These are phyloP conservation scores for Talaromyces nanjingensis DNA, from an alignment of 495 filamentous ascomycete genomes.

Conservation along the genomic window DNA sequence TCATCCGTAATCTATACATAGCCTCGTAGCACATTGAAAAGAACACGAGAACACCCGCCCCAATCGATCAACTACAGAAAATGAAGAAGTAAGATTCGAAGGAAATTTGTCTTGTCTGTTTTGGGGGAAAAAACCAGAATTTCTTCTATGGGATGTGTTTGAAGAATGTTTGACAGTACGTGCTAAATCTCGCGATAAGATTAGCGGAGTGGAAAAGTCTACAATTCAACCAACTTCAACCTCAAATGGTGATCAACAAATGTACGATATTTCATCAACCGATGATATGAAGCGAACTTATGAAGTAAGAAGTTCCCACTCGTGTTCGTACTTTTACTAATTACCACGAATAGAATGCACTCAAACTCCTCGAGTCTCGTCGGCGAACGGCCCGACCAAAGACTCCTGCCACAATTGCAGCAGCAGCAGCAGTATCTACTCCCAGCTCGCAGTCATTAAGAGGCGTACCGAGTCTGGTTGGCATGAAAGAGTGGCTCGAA, in stretches of 20 bases:
- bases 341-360: neutral
- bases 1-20: too few relatives aligned
- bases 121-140: too few relatives aligned
- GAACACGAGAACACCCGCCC: neutral
- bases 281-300: neutral
- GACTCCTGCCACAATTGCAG: neutral
- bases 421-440: neutral
- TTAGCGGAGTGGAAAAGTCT: too few relatives aligned
- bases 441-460: slow-evolving; percentile 1
- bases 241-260: neutral
- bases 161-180: too few relatives aligned
- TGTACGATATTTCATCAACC: neutral
- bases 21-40: neutral
- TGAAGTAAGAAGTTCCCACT: neutral
- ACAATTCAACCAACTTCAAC: neutral
- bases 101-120: neutral
- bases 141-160: too few relatives aligned
- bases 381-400: neutral
- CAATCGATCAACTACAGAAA: neutral
- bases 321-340: neutral
- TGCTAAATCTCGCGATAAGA: too few relatives aligned
- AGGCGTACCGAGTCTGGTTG: slow-evolving; percentile 18
- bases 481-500: slow-evolving; percentile 24
- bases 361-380: neutral
- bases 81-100: neutral